Evolutionary conservation across 177 flowering plant species (phyloP), one percentile per base, ranked within the genome.

Genomic region (Vitis hybrid): DNA sequence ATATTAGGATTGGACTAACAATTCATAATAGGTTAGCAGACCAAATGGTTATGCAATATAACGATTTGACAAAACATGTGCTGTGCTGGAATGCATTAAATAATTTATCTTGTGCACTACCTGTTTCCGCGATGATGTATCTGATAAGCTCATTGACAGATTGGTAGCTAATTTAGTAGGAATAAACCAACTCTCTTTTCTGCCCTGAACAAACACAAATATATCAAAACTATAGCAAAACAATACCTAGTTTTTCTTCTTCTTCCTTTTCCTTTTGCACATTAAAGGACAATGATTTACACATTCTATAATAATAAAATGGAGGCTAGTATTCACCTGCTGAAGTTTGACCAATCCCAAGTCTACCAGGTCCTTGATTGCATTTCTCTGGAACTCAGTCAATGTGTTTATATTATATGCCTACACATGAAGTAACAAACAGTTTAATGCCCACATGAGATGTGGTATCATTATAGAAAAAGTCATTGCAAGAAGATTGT

Each of bases 141-240:
- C 99, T 49, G 99, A 80, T 74, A 92, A 83, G 82, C 98, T 92
- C 64, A 90, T 79, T 27, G 98, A 93, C 67, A 94, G 94, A 87
- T 91, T 94, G 30, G 93, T 89, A 51, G 88, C 97, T 68, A 94
- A 79, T 72, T 89, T 92, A 60, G 99, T 94, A 52, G 98, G 99
- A 75, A 94, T 84, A 78, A 94, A 94, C 99, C 99, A 94, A 83
- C 91, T 82, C 24, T 94, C 98, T 80, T 93, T 94, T 80, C 94
- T 91, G 24, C 99, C 99, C 99, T 94, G 89, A n/a, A 66, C 10
- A 65, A 66, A 69, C 52, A 72, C 2, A 72, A 58, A 63, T 67
- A 19, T 55, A 46, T 72, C 62, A 73, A 60, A 67, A 68, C 14
- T 18, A 27, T 30, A 66, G 30, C 11, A 30, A 10, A 58, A 15